Evolutionary conservation across 1,284 basidiomycete genomes (phyloP).

Genomic region (Leccinum pachyderme): DNA sequence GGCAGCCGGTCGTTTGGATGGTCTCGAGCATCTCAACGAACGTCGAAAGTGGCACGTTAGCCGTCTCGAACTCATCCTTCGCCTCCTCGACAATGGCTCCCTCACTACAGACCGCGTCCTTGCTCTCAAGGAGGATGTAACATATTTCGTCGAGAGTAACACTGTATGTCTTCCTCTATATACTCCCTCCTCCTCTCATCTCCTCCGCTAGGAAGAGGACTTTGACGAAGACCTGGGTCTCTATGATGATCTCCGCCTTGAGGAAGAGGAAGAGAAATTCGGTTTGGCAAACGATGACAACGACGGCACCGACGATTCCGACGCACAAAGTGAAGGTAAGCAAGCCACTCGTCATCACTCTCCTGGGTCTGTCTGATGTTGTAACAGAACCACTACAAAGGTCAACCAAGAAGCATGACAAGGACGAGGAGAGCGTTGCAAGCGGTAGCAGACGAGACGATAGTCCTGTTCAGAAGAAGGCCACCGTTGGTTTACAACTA

Average conservation of each 20-base stretch:
- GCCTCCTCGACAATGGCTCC: constrained; percentile 93
- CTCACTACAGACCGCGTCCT: constrained; percentile 81
- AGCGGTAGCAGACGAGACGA: constrained; percentile 67
- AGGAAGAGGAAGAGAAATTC: constrained; percentile 95
- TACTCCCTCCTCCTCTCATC: constrained; percentile 19
- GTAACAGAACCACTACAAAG: constrained; percentile 59
- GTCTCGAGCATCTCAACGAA: constrained; percentile 90
- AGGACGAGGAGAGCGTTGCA: constrained; percentile 71
- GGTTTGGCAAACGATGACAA: constrained; percentile 77
- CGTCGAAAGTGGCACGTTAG: constrained; percentile 95
- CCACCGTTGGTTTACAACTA: constrained; percentile 54
- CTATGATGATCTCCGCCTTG: constrained; percentile 97
- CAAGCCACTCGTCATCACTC: constrained; percentile 24
- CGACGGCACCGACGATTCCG: constrained; percentile 67
- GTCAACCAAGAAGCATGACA: constrained; percentile 73
- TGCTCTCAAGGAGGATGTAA: constrained; percentile 90
- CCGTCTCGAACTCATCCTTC: constrained; percentile 90
- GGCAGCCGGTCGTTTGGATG: constrained; percentile 71
- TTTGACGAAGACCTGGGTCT: constrained; percentile 98
- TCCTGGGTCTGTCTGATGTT: constrained; percentile 3
- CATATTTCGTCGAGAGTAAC: constrained; percentile 97
- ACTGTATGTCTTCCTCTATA: constrained; percentile 57
- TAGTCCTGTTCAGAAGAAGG: constrained; percentile 79
- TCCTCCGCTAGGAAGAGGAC: constrained; percentile 77
- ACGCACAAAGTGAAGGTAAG: constrained; percentile 70